Conservation (phyloP, 768 basidiomycete species). For the Cytidiella melzeri region DNA sequence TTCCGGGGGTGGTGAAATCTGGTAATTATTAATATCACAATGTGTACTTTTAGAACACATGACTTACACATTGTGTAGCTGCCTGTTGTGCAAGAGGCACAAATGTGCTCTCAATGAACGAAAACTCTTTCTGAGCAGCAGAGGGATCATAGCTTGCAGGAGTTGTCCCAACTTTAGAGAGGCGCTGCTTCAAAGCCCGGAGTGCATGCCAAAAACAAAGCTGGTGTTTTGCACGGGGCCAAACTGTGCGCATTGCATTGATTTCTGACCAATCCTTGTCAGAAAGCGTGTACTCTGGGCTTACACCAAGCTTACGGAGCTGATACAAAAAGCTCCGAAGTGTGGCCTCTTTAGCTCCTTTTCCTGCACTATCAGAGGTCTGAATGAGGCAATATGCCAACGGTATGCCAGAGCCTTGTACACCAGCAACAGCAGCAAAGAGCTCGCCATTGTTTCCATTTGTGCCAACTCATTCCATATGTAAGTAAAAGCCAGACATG, state of each 20-base stretch:
- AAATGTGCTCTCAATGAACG: conserved; percentile 1
- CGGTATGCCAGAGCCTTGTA: conserved; percentile 29
- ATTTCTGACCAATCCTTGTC: conserved; percentile 33
- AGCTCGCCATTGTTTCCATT: conserved; percentile 28
- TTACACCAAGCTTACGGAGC: conserved; percentile 21
- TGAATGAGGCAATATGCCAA: conserved; percentile 23
- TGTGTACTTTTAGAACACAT: too few species aligned
- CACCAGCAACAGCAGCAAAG: conserved; percentile 28
- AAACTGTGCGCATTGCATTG: conserved; percentile 23
- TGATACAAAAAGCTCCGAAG: conserved; percentile 18
- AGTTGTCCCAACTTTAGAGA: conserved; percentile 19
- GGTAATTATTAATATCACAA: too few species aligned
- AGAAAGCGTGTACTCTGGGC: conserved; percentile 21
- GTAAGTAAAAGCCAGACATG: background rate
- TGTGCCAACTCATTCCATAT: conserved; percentile 24
- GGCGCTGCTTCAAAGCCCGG: conserved; percentile 23
- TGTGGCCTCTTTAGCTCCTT: conserved; percentile 24
- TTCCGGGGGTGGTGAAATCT: conserved; percentile 5
- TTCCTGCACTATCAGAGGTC: conserved; percentile 9
- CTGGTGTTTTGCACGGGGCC: conserved; percentile 31
- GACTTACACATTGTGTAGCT: too few species aligned
- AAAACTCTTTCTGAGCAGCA: conserved; percentile 13
- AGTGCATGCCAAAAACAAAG: conserved; percentile 35
- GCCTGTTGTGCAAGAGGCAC: conserved; percentile 1
- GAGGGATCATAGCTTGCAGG: conserved; percentile 26